Percentiles rank a stretch among this genome's conserved stretches.
phyloP scores from a whole-genome alignment of 2,329 filamentous ascomycete genomes.

The Fusarium napiforme region DNA sequence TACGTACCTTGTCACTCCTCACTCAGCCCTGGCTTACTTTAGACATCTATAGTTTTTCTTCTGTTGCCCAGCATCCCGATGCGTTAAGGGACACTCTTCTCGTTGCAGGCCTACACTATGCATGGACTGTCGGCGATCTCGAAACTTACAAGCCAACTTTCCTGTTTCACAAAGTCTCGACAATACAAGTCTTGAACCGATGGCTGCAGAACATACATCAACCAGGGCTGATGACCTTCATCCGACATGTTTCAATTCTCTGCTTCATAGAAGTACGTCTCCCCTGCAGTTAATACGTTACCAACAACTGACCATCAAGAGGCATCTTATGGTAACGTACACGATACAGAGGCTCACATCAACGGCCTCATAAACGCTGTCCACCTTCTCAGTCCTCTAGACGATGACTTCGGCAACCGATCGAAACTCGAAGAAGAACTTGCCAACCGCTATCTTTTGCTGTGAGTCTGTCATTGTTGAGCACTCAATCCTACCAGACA shows the following conservation, averaged over 20 bases:
- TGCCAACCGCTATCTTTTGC: conserved; percentile 33
- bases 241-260: conserved; percentile 33
- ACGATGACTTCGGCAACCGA: neutral
- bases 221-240: conserved; percentile 25
- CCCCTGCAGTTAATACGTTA: accelerated
- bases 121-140: conserved; percentile 36
- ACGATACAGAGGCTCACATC: conserved; percentile 35
- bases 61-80: conserved; percentile 33
- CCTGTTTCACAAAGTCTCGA: conserved; percentile 37
- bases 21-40: neutral
- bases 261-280: conserved; percentile 32
- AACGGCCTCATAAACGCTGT: conserved; percentile 31
- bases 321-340: conserved; percentile 32
- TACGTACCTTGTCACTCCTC: neutral
- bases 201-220: conserved; percentile 26
- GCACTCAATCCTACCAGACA: neutral
- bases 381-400: conserved; percentile 24
- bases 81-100: conserved; percentile 37
- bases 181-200: conserved; percentile 26
- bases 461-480: conserved; percentile 6
- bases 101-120: conserved; percentile 34
- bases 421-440: conserved; percentile 31
- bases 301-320: neutral
- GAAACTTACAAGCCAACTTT: conserved; percentile 34
- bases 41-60: neutral